Evolutionary conservation across 2,329 filamentous ascomycete species (phyloP).

Genomic region (Aspergillus pseudoviridinutans): DNA sequence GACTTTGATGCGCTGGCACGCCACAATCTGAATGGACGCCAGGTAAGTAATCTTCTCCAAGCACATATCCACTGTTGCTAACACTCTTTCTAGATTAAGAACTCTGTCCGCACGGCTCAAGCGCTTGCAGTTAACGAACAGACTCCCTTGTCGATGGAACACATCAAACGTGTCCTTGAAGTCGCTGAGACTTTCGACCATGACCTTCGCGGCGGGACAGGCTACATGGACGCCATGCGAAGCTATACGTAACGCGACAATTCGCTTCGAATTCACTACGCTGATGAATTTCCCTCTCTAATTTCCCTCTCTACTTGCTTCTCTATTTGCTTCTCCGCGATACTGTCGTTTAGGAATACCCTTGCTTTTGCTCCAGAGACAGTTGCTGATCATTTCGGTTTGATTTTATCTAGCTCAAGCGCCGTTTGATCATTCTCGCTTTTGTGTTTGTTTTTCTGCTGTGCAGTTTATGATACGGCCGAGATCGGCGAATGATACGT

Average conservation of each 20-base stretch:
- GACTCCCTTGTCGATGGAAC: constrained; percentile 68
- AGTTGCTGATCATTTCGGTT: background rate
- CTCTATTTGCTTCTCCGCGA: background rate
- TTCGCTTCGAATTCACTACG: background rate
- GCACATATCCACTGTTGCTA: background rate
- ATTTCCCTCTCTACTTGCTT: too few relatives aligned
- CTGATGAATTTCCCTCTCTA: constrained; percentile 1
- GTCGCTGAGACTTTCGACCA: constrained; percentile 78
- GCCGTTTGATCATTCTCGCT: background rate
- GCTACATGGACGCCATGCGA: constrained; percentile 79
- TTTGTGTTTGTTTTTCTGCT: background rate
- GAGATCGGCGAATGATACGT: background rate
- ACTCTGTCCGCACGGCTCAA: constrained; percentile 77
- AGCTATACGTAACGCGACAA: constrained; percentile 54
- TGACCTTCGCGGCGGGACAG: constrained; percentile 75
- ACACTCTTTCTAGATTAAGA: constrained; percentile 68
- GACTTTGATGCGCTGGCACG: constrained; percentile 65
- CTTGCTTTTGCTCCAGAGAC: background rate
- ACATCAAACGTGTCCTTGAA: constrained; percentile 78
- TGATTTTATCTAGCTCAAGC: background rate
- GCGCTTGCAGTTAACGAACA: constrained; percentile 74
- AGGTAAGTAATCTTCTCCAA: constrained; percentile 42
- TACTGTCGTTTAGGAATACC: background rate
- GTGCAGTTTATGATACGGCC: background rate
- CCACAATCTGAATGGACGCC: constrained; percentile 65